Conservation (phyloP, 345 rosid species). For the Eutrema yunnanense region DNA sequence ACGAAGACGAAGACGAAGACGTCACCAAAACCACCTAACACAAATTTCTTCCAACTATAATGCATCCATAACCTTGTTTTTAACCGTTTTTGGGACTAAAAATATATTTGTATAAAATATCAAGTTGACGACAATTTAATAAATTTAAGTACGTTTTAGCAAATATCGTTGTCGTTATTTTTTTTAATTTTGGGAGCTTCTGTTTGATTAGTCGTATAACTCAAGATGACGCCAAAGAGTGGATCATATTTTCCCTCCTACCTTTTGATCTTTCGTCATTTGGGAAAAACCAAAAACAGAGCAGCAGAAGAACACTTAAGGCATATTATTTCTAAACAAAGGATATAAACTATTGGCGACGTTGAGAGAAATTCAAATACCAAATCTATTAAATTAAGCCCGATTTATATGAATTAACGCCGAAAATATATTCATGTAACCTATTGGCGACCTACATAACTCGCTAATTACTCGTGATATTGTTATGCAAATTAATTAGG, state of each 20-base stretch:
- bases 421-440: not conserved
- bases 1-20: conserved; percentile 9
- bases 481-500: not conserved
- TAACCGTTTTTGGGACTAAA: not conserved
- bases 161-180: not conserved
- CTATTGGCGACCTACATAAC: not conserved
- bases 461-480: not conserved
- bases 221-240: conserved; percentile 12
- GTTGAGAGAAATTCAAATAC: not conserved
- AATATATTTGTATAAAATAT: not conserved
- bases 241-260: conserved; percentile 18
- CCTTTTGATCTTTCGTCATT: conserved; percentile 13
- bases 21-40: conserved; percentile 18
- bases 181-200: not conserved
- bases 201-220: not conserved
- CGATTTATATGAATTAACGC: not conserved
- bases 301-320: not conserved
- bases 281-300: not conserved
- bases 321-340: not conserved
- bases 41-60: conserved; percentile 13
- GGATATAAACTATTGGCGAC: not conserved
- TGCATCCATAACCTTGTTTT: not conserved
- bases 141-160: not conserved
- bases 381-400: no score
- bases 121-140: not conserved